Evolutionary conservation across 495 filamentous ascomycete genomes (phyloP).

Genomic region (Tuber calosporum): DNA sequence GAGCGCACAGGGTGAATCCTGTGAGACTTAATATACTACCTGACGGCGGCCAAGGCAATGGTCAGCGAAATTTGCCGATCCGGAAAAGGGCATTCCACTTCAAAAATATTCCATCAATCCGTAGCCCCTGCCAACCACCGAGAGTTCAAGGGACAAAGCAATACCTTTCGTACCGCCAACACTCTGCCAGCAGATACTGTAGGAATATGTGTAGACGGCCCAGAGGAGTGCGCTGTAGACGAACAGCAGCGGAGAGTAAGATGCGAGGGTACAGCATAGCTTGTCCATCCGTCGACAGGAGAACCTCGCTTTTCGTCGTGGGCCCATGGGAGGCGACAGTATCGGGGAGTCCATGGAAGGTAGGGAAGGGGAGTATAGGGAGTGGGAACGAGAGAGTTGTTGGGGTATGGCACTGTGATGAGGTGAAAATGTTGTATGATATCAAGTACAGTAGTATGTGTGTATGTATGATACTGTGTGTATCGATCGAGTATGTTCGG

Average conservation of each 20-base stretch:
- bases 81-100: not conserved
- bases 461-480: too few relatives aligned
- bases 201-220: slow-evolving; percentile 80
- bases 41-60: slow-evolving; percentile 32
- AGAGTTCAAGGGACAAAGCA: slow-evolving; percentile 30
- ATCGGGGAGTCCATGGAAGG: slow-evolving; percentile 33
- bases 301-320: slow-evolving; percentile 26
- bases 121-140: slow-evolving; percentile 1
- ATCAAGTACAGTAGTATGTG: not conserved
- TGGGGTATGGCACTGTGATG: not conserved
- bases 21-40: slow-evolving; percentile 49
- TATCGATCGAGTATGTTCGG: not conserved
- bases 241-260: slow-evolving; percentile 83
- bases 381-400: too few relatives aligned
- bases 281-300: slow-evolving; percentile 38
- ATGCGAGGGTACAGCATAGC: slow-evolving; percentile 62
- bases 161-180: slow-evolving; percentile 62
- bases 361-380: not conserved
- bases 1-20: slow-evolving; percentile 63
- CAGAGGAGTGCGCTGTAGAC: slow-evolving; percentile 84
- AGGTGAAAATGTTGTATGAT: not conserved
- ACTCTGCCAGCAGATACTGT: slow-evolving; percentile 57
- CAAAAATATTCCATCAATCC: not conserved
- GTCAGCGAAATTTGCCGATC: slow-evolving; percentile 7
- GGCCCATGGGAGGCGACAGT: slow-evolving; percentile 22